phyloP scores from a whole-genome alignment of 2,329 filamentous ascomycete species.

The Ophiostoma himal-ulmi region DNA sequence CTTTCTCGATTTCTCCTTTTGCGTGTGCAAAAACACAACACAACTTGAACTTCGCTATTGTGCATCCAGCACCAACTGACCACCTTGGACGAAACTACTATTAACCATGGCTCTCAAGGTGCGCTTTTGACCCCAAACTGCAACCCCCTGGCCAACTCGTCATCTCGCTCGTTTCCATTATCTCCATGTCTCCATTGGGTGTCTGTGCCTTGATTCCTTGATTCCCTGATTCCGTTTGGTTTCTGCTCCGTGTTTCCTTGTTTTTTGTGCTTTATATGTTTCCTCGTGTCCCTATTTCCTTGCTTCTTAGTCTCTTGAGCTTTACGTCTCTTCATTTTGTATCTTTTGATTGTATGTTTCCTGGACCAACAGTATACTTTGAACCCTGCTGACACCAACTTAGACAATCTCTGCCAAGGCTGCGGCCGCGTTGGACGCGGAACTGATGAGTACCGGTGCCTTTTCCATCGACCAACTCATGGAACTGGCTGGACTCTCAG shows the following conservation, averaged over 20 bases:
- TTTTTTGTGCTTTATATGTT: no score
- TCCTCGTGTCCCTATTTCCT: no score
- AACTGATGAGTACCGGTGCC: constrained; percentile 81
- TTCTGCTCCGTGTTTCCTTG: no score
- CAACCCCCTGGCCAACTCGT: not conserved
- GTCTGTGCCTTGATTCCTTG: no score
- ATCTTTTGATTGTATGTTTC: no score
- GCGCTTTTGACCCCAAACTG: not conserved
- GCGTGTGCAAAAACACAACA: not conserved
- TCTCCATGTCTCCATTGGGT: no score
- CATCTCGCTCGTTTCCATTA: no score
- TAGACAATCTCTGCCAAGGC: constrained; percentile 84
- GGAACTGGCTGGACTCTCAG: constrained; percentile 89
- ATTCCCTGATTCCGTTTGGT: no score
- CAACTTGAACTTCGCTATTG: not conserved
- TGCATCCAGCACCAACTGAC: not conserved
- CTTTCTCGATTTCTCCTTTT: not conserved
- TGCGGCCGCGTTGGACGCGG: constrained; percentile 81
- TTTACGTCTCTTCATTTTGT: no score
- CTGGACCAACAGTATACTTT: not conserved
- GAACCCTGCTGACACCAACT: not conserved
- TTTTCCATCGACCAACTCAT: constrained; percentile 96
- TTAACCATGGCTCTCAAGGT: constrained; percentile 3
- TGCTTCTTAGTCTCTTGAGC: no score
- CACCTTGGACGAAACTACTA: not conserved